Percentiles rank a stretch among this genome's conserved stretches.
Evolutionary conservation across 805 yeast genomes (phyloP).

Genomic region (Groenewaldozyma salmanticensis): DNA sequence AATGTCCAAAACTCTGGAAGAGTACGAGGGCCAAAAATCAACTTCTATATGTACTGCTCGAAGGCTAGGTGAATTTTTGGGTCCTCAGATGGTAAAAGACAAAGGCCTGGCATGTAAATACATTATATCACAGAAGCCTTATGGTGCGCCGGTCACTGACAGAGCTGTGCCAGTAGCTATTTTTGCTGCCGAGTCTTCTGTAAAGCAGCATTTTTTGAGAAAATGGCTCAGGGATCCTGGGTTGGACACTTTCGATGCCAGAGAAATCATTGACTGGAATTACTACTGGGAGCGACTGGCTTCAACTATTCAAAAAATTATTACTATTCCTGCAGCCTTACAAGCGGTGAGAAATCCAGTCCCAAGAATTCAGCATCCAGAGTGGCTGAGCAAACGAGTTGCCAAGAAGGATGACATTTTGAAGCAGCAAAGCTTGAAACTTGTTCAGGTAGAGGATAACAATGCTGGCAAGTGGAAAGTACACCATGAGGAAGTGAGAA

Average conservation of each 20-base stretch:
- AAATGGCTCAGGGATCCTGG: slow-evolving; percentile 82
- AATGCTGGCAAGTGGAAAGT: not conserved
- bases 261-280: slow-evolving; percentile 85
- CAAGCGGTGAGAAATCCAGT: slow-evolving; percentile 87
- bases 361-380: slow-evolving; percentile 89
- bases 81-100: slow-evolving; percentile 93
- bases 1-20: slow-evolving; percentile 86
- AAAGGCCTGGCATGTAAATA: slow-evolving; percentile 93
- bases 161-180: slow-evolving; percentile 95
- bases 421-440: slow-evolving; percentile 61
- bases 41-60: slow-evolving; percentile 94
- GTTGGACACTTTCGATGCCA: slow-evolving; percentile 72
- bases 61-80: slow-evolving; percentile 87
- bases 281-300: slow-evolving; percentile 86
- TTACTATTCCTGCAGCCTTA: slow-evolving; percentile 94
- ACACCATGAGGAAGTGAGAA: not conserved
- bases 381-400: slow-evolving; percentile 71
- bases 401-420: slow-evolving; percentile 50
- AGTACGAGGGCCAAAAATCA: slow-evolving; percentile 83
- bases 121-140: slow-evolving; percentile 76
- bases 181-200: slow-evolving; percentile 68
- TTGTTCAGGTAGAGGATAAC: slow-evolving; percentile 27
- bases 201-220: slow-evolving; percentile 60
- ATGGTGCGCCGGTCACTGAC: slow-evolving; percentile 84
- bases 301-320: slow-evolving; percentile 87